Conservation (phyloP, 768 basidiomycete genomes). For the Cystofilobasidium bisporidii region DNA sequence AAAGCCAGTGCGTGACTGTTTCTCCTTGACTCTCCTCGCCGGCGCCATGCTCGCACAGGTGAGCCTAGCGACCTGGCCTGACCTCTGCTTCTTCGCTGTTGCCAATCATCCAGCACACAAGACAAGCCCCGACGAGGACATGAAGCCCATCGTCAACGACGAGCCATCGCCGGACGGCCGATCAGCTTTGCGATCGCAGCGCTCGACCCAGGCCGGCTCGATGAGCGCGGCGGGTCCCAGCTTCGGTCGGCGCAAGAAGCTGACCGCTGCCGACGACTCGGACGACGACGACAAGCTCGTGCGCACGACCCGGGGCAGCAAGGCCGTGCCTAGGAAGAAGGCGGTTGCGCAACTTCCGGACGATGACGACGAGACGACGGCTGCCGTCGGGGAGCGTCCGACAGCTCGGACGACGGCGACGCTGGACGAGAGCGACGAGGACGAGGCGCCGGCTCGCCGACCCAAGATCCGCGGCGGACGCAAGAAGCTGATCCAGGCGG, state of each 20-base stretch:
- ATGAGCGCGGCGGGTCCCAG: neutral
- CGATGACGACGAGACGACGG: neutral
- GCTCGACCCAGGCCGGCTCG: neutral
- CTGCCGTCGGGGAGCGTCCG: no score
- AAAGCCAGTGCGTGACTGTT: no score
- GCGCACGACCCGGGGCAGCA: neutral
- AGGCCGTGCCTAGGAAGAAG: neutral
- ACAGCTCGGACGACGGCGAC: constrained; percentile 1
- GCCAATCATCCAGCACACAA: constrained; percentile 15
- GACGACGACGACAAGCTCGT: neutral
- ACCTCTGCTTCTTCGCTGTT: neutral
- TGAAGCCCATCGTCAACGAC: neutral
- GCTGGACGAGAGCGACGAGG: constrained; percentile 7
- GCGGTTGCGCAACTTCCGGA: neutral
- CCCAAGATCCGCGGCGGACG: neutral
- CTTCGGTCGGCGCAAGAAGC: neutral
- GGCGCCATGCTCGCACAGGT: no score
- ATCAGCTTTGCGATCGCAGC: neutral
- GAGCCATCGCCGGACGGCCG: neutral
- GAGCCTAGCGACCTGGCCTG: no score
- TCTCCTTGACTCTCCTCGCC: no score
- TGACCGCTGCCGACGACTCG: neutral
- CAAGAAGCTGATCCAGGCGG: constrained; percentile 6
- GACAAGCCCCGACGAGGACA: constrained; percentile 7
- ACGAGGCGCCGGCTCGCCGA: neutral